These are phyloP conservation scores for Kurtzmaniella quercitrusa DNA, from an alignment of 1,139 yeast genomes.

Conservation along the genomic window DNA sequence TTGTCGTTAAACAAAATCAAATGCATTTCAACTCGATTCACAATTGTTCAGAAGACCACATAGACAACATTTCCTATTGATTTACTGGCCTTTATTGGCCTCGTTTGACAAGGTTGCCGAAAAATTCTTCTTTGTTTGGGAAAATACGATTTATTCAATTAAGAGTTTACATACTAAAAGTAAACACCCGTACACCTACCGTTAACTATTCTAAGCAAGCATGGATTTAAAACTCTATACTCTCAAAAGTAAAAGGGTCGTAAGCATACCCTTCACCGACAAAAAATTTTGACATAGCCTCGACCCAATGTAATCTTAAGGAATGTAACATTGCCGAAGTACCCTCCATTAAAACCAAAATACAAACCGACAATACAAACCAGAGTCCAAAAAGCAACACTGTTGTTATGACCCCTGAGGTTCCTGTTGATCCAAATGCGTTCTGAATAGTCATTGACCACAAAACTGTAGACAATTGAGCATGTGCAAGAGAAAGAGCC, in stretches of 20 bases:
- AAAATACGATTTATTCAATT: no score
- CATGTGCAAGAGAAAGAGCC: slow-evolving; percentile 97
- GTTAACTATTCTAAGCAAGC: background rate
- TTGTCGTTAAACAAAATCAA: no score
- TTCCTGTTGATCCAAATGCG: slow-evolving; percentile 73
- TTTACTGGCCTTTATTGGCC: no score
- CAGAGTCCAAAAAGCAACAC: slow-evolving; percentile 87
- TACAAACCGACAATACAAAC: slow-evolving; percentile 87
- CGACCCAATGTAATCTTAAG: slow-evolving; percentile 97
- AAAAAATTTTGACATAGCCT: slow-evolving; percentile 96
- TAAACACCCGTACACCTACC: background rate
- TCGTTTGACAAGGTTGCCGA: no score
- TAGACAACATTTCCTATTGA: no score
- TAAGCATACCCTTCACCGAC: slow-evolving; percentile 93
- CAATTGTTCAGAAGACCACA: no score
- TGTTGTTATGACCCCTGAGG: slow-evolving; percentile 64
- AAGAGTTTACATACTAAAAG: no score
- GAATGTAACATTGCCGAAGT: slow-evolving; percentile 98
- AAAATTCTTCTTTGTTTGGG: no score
- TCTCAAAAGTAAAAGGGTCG: slow-evolving; percentile 67
- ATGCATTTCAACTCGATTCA: no score
- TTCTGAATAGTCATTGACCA: slow-evolving; percentile 94
- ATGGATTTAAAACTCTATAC: slow-evolving; percentile 5
- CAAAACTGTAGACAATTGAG: slow-evolving; percentile 87
- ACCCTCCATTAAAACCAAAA: slow-evolving; percentile 96